Evolutionary conservation across 2,329 filamentous ascomycete genomes (phyloP), one percentile per base, ranked within the genome.

Genomic region (Xylariaceae sp.): DNA sequence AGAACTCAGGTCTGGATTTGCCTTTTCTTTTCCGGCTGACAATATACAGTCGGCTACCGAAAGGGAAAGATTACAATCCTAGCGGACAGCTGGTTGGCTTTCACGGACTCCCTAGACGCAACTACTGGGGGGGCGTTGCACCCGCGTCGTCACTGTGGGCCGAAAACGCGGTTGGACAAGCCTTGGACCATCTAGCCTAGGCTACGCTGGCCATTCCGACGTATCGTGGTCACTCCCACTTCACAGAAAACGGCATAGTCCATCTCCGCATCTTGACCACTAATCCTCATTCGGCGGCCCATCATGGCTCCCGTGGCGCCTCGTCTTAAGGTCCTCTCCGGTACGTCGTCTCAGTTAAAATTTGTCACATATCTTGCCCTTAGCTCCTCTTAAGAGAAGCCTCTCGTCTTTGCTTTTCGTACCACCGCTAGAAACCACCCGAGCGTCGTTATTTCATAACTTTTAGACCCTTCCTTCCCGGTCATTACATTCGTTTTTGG

Each of bases 261-360:
- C 56, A 57, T 60, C 54, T 59, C 58, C 49, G 50, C 49, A 53
- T 55, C 54, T 19, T 57, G 61, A 58, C 60, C 59, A 60, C 63
- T 66, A 65, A 56, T 72, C 71, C 68, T 62, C 63, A 70, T 71
- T 66, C 64, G 70, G 71, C 63, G 69, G 67, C 70, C 70, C 55
- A 76, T 71, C 71, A 83, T 83, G 80, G 79, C 79, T 73, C 79
- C 80, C 71, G 73, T 76, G 70, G 74, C 79, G 71, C 79, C 80
- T 72, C 79, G 79, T 73, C 76, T 79, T 71, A 81, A 77, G 74
- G 76, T 81, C 72, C 75, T 82, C 69, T 80, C 79, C 78, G 80
- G 80, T 83, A 73, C 72, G 80, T 78, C 66, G 53, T 54, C 56
- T 60, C 40, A 37, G 39, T 45, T 19, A 19, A 19, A 19, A 54